Conservation (phyloP, 1,139 yeast species). For the Sugiyamaella pinicola region DNA sequence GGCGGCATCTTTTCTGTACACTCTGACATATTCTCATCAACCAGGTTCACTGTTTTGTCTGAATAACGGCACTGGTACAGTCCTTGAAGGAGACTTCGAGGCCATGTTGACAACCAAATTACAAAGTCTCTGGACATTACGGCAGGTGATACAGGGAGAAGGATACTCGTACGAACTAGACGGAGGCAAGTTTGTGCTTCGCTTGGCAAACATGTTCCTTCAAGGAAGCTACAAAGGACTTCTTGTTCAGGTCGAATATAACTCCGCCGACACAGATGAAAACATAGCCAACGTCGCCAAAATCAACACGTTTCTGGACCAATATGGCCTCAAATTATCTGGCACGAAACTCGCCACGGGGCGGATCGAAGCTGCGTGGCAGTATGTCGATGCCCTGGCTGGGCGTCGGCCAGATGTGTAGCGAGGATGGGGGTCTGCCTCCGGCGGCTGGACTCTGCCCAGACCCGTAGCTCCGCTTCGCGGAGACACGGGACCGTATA, state of each 20-base stretch:
- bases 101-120: slow-evolving; percentile 51
- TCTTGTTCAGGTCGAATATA: slow-evolving; percentile 55
- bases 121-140: slow-evolving; percentile 69
- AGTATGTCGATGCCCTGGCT: slow-evolving; percentile 28
- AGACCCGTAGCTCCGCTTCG: too few species aligned
- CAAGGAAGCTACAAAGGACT: slow-evolving; percentile 78
- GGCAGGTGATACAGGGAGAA: slow-evolving; percentile 76
- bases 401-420: too few species aligned
- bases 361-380: slow-evolving; percentile 30
- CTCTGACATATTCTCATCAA: slow-evolving; percentile 58
- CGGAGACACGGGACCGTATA: too few species aligned
- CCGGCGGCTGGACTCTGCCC: too few species aligned
- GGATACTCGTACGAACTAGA: slow-evolving; percentile 58
- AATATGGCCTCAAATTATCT: slow-evolving; percentile 23
- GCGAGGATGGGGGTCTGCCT: too few species aligned
- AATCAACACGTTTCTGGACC: slow-evolving; percentile 25
- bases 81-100: slow-evolving; percentile 40
- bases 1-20: slow-evolving; percentile 50
- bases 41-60: slow-evolving; percentile 56
- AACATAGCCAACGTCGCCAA: slow-evolving; percentile 14
- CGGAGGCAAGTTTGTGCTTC: slow-evolving; percentile 44
- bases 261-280: slow-evolving; percentile 7
- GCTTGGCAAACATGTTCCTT: slow-evolving; percentile 70
- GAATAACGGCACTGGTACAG: slow-evolving; percentile 45
- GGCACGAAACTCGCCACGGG: slow-evolving; percentile 19